These are phyloP conservation scores for Clonostachys byssicola DNA, from an alignment of 2,329 filamentous ascomycete species.

Conservation along the genomic window DNA sequence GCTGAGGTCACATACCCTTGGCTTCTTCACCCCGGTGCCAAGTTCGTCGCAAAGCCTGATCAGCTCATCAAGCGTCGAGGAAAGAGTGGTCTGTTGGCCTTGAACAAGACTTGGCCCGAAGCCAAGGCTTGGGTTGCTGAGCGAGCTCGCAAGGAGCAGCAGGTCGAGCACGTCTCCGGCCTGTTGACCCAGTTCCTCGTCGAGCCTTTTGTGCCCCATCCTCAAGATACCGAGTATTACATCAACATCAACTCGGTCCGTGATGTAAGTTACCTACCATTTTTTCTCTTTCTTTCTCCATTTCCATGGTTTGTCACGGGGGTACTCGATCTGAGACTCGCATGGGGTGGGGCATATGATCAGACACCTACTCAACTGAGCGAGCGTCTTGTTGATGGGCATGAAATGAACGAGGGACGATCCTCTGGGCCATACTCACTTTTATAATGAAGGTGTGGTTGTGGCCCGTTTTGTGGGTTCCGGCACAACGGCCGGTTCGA, in stretches of 20 bases:
- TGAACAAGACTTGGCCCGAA: slow-evolving; percentile 97
- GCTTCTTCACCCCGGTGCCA: slow-evolving; percentile 77
- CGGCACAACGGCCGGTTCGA: slow-evolving; percentile 12
- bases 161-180: slow-evolving; percentile 89
- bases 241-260: slow-evolving; percentile 99
- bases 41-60: slow-evolving; percentile 98
- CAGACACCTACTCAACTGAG: not conserved
- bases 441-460: slow-evolving; percentile 1
- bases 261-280: slow-evolving; percentile 70
- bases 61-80: slow-evolving; percentile 99
- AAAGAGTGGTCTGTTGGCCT: slow-evolving; percentile 92
- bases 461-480: slow-evolving; percentile 1
- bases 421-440: not conserved
- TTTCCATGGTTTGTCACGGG: slow-evolving; percentile 4
- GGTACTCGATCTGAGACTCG: no score
- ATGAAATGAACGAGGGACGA: not conserved
- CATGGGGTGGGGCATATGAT: not conserved
- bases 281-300: slow-evolving; percentile 9
- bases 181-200: slow-evolving; percentile 93
- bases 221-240: slow-evolving; percentile 96
- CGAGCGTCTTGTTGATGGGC: not conserved
- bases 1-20: slow-evolving; percentile 96
- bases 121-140: slow-evolving; percentile 91
- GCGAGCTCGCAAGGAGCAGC: slow-evolving; percentile 85
- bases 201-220: slow-evolving; percentile 96